These are phyloP conservation scores for Fusarium verrucosum DNA, from an alignment of 2,329 filamentous ascomycete species.

Conservation along the genomic window DNA sequence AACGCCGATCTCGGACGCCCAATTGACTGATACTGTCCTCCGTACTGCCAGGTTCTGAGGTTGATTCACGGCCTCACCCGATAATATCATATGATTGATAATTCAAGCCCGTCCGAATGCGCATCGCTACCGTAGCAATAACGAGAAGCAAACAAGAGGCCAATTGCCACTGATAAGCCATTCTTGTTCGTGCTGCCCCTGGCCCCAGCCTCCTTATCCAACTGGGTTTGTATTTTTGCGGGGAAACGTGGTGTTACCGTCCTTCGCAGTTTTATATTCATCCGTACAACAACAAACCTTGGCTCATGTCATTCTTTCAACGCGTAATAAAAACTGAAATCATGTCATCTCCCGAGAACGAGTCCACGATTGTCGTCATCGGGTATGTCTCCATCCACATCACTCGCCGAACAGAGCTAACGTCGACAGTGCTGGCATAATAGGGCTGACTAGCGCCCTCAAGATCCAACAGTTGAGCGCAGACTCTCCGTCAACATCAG, in stretches of 20 bases:
- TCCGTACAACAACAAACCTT: not conserved
- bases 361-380: slow-evolving; percentile 43
- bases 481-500: slow-evolving; percentile 3
- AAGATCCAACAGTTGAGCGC: slow-evolving; percentile 50
- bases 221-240: not conserved
- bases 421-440: slow-evolving; percentile 59
- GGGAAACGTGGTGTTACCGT: not conserved
- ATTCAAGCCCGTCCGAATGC: too few relatives aligned
- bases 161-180: not conserved
- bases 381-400: slow-evolving; percentile 30
- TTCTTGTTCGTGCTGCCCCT: too few relatives aligned
- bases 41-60: not conserved
- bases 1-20: not conserved
- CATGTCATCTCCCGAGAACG: slow-evolving; percentile 5
- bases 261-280: not conserved
- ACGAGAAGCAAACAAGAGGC: too few relatives aligned
- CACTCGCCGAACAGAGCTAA: not conserved
- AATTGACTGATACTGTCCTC: not conserved
- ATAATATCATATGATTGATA: too few relatives aligned
- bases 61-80: too few relatives aligned
- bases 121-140: too few relatives aligned
- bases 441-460: slow-evolving; percentile 60
- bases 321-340: fast-evolving
- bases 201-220: not conserved
- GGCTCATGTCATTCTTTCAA: not conserved